These are phyloP conservation scores for Hevea brasiliensis DNA, from an alignment of 345 rosid species.

Conservation along the genomic window DNA sequence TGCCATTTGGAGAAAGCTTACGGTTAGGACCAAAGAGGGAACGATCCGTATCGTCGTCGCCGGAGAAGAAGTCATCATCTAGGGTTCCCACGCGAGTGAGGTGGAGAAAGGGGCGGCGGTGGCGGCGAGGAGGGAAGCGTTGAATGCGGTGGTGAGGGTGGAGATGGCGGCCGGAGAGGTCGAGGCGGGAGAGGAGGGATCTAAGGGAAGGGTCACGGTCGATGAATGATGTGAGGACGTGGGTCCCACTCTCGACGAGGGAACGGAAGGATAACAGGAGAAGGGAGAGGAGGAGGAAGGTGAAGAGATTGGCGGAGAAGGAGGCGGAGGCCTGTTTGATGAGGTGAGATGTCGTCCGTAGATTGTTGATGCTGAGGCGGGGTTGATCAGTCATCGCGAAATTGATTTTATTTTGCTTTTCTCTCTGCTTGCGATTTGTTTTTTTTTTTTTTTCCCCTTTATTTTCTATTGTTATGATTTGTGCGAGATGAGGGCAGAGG, in stretches of 20 bases:
- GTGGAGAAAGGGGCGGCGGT: conserved; percentile 75
- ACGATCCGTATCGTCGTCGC: conserved; percentile 55
- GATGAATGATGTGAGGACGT: conserved; percentile 64
- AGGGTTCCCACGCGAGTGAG: conserved; percentile 80
- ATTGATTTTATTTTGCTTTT: not conserved
- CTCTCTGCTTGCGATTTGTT: not conserved
- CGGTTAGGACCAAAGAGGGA: conserved; percentile 41
- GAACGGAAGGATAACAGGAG: conserved; percentile 81
- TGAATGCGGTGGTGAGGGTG: conserved; percentile 20
- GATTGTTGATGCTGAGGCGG: conserved; percentile 49
- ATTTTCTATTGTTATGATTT: conserved; percentile 11
- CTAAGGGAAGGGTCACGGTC: conserved; percentile 83
- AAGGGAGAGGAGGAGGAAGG: conserved; percentile 68
- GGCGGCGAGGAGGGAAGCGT: conserved; percentile 29
- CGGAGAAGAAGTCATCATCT: conserved; percentile 85
- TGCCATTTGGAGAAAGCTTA: conserved; percentile 51
- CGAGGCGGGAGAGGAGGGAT: conserved; percentile 81
- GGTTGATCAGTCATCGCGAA: conserved; percentile 68
- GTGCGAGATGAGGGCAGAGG: not conserved
- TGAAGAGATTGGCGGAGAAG: conserved; percentile 52
- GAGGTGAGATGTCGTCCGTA: conserved; percentile 64
- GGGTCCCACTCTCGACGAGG: conserved; percentile 69
- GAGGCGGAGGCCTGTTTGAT: conserved; percentile 48
- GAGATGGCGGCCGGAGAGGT: conserved; percentile 37
- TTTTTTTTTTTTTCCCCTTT: no score